A percentile compares a stretch with the other conserved stretches of the same genome.
Evolutionary conservation across 1,284 basidiomycete genomes (phyloP).

Genomic region (Leccinum solheimii): DNA sequence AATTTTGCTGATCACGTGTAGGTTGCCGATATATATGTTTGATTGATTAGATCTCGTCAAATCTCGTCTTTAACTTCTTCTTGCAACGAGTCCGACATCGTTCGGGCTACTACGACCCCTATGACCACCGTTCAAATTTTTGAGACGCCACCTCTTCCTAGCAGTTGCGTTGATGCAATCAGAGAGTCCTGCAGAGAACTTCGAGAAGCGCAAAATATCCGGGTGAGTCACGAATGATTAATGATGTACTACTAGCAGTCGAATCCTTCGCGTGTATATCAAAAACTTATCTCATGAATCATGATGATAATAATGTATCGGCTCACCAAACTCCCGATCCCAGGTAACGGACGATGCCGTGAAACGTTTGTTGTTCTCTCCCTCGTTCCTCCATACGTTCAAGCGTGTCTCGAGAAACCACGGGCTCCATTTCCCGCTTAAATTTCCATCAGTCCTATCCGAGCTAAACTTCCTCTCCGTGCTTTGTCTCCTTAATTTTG

Average conservation of each 20-base stretch:
- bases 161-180: conserved; percentile 51
- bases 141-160: conserved; percentile 39
- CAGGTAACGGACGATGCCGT: conserved; percentile 61
- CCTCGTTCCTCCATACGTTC: conserved; percentile 63
- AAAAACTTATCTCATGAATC: neutral
- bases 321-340: conserved; percentile 17
- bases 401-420: conserved; percentile 60
- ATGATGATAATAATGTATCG: neutral
- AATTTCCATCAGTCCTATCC: conserved; percentile 65
- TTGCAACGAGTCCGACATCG: neutral
- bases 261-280: conserved; percentile 1
- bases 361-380: conserved; percentile 60
- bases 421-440: conserved; percentile 73
- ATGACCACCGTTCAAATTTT: conserved; percentile 18
- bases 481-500: conserved; percentile 78
- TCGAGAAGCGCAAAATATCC: conserved; percentile 44
- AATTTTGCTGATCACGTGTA: conserved; percentile 25
- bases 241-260: neutral
- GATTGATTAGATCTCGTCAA: conserved; percentile 8
- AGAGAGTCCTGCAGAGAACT: conserved; percentile 49
- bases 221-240: conserved; percentile 33
- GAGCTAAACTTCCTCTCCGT: conserved; percentile 76
- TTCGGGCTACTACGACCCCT: neutral
- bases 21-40: neutral
- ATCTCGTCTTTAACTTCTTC: neutral